Base-by-base conservation (phyloP, 2,329 filamentous ascomycete genomes). In the Cladosporium sp. region DNA sequence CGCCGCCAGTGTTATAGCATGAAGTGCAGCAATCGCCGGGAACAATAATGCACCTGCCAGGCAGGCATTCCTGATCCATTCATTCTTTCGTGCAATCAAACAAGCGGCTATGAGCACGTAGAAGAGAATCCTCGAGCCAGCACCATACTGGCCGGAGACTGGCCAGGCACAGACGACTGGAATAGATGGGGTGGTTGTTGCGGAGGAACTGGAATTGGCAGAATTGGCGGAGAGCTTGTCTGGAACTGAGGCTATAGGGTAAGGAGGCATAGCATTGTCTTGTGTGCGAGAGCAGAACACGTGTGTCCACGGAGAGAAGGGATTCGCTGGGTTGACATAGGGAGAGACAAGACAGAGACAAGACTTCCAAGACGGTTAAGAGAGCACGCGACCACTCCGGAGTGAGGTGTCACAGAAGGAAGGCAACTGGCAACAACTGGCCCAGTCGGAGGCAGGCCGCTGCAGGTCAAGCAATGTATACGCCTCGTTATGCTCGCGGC, bases 91-190 rank as follows among this genome's bases (percentile, higher is more conserved):
- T n/a, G 85, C 87, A 58, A 90, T 75, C 3, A 90, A 82, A 71
- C 88, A 90, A 2, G 87, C 83, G 59, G 85, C 82, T 59, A 90
- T 84, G 1, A 90, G 83, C 52, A 86, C 81, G 73, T 91, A 90
- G 74, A 90, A 86, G 81, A 87, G 72, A 44, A 84, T 74, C 68
- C 85, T 78, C 0, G 83, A 83, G 0, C 85, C 85, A 4, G 82
- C 78, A 0, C 86, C 85, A 71, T 87, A 88, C 71, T 87, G 85
- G 0, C 84, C 84, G 18, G 81, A 85, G 1, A 87, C 78, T 1
- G 85, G 85, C 81, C 83, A 87, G 3, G 83, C 84, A 66, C 85
- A 87, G 12, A 87, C 76, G 1, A 87, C 85, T 36, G 83, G 75
- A 15, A 83, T 64, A 34, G 69, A 68, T 60, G 44, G 41, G 10